A percentile compares a stretch with the other conserved stretches of the same genome.
phyloP scores from a whole-genome alignment of 495 filamentous ascomycete species.

The Lasiosphaeria hispida region DNA sequence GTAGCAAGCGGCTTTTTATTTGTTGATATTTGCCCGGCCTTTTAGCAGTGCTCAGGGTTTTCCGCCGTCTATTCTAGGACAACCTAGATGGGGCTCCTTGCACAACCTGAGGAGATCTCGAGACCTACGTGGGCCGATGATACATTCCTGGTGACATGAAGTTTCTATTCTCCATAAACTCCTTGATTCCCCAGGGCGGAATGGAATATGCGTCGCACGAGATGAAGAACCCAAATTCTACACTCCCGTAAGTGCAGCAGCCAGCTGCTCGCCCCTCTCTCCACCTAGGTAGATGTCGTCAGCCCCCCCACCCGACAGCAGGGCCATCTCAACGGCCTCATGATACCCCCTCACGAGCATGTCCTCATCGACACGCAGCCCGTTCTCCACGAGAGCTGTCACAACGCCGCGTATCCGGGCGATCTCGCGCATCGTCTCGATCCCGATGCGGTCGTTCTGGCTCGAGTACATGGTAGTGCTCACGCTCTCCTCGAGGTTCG shows the following conservation, averaged over 20 bases:
- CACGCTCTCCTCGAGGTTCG: slow-evolving; percentile 77
- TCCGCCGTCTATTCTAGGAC: too few species aligned
- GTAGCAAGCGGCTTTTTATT: too few species aligned
- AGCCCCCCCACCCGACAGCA: slow-evolving; percentile 50
- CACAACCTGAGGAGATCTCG: too few species aligned
- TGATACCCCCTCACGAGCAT: slow-evolving; percentile 82
- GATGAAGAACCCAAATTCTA: slow-evolving; percentile 2
- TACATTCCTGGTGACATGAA: too few species aligned
- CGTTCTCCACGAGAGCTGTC: slow-evolving; percentile 73
- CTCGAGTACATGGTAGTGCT: slow-evolving; percentile 73
- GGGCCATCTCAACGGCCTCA: slow-evolving; percentile 68
- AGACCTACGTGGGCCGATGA: too few species aligned
- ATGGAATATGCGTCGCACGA: too few species aligned
- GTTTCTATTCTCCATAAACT: too few species aligned
- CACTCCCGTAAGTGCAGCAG: slow-evolving; percentile 53
- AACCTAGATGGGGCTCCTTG: too few species aligned
- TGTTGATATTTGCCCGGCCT: too few species aligned
- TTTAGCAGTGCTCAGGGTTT: too few species aligned
- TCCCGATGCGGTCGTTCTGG: slow-evolving; percentile 79
- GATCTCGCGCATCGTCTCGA: slow-evolving; percentile 82
- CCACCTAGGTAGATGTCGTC: slow-evolving; percentile 68
- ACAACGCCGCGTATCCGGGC: slow-evolving; percentile 76
- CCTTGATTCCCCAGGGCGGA: too few species aligned
- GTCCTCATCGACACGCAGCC: slow-evolving; percentile 85
- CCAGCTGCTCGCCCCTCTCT: slow-evolving; percentile 61